A percentile compares a stretch with the other conserved stretches of the same genome.
phyloP scores from a whole-genome alignment of 768 basidiomycete species.

The Hericium rajendrae region DNA sequence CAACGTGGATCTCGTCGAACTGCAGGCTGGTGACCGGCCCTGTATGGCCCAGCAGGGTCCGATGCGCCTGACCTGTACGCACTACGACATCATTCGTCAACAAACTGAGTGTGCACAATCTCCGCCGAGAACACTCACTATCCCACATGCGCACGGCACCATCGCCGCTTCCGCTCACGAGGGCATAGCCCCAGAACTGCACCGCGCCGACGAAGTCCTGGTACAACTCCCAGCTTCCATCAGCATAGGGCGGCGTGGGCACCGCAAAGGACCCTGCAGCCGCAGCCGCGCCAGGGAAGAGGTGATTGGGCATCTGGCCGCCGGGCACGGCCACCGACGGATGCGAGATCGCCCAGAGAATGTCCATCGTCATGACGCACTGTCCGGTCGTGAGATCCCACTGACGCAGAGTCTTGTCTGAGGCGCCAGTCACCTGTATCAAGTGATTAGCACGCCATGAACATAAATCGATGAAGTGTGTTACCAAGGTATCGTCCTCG shows the following conservation, averaged over 20 bases:
- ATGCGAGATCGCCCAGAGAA: conserved; percentile 98
- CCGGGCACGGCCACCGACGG: conserved; percentile 42
- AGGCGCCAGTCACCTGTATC: conserved; percentile 86
- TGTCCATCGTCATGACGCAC: conserved; percentile 99
- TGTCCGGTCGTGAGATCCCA: conserved; percentile 98
- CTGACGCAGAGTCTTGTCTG: conserved; percentile 95
- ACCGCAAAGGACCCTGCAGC: conserved; percentile 63
- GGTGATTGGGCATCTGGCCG: conserved; percentile 30
- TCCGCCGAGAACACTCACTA: conserved; percentile 47
- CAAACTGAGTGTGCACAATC: neutral
- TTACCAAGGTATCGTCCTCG: conserved; percentile 86
- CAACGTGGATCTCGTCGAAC: conserved; percentile 92
- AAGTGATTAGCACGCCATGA: neutral
- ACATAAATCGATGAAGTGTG: conserved; percentile 12
- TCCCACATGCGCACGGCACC: conserved; percentile 99
- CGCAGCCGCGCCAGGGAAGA: conserved; percentile 44
- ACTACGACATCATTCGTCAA: conserved; percentile 36
- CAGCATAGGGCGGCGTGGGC: conserved; percentile 79
- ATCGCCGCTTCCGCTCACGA: conserved; percentile 95
- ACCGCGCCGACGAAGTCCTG: conserved; percentile 96
- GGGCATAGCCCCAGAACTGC: conserved; percentile 97
- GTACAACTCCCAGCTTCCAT: conserved; percentile 91
- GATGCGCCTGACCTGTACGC: conserved; percentile 95
- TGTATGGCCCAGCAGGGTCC: conserved; percentile 88
- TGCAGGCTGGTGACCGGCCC: conserved; percentile 89